A percentile compares a stretch with the other conserved stretches of the same genome.
Evolutionary conservation across 495 filamentous ascomycete species (phyloP).

Genomic region (Aspergillus kassunensis): DNA sequence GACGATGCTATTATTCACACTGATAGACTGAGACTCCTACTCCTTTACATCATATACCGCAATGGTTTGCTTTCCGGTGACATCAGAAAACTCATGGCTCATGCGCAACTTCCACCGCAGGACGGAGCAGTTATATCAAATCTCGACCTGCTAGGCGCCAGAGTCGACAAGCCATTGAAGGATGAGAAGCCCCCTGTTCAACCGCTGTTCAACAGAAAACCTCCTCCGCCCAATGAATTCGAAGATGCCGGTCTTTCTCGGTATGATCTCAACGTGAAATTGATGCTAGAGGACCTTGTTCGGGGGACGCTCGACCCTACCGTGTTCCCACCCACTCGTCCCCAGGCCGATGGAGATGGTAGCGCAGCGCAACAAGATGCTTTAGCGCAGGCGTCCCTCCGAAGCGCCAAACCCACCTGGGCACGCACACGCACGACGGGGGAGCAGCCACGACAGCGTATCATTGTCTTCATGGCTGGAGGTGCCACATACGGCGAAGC

Average conservation of each 20-base stretch:
- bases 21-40: constrained; percentile 80
- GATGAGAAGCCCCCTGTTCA: constrained; percentile 61
- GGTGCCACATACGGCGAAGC: constrained; percentile 91
- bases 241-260: constrained; percentile 50
- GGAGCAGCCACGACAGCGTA: constrained; percentile 79
- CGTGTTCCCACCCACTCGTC: constrained; percentile 78
- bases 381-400: constrained; percentile 69
- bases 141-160: constrained; percentile 76
- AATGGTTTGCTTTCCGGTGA: constrained; percentile 88
- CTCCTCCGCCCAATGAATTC: constrained; percentile 28
- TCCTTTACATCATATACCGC: constrained; percentile 80
- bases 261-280: constrained; percentile 53
- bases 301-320: constrained; percentile 50
- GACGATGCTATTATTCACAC: constrained; percentile 62
- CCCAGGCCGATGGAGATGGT: constrained; percentile 62
- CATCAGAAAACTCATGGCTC: constrained; percentile 76
- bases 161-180: constrained; percentile 68
- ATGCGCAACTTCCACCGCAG: constrained; percentile 70
- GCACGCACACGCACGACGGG: constrained; percentile 72
- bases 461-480: constrained; percentile 94
- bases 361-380: constrained; percentile 47
- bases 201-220: constrained; percentile 65
- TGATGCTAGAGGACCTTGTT: constrained; percentile 66
- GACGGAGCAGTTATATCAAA: constrained; percentile 73
- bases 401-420: constrained; percentile 91